phyloP scores from a whole-genome alignment of 495 filamentous ascomycete genomes.

The Lepraria neglecta region DNA sequence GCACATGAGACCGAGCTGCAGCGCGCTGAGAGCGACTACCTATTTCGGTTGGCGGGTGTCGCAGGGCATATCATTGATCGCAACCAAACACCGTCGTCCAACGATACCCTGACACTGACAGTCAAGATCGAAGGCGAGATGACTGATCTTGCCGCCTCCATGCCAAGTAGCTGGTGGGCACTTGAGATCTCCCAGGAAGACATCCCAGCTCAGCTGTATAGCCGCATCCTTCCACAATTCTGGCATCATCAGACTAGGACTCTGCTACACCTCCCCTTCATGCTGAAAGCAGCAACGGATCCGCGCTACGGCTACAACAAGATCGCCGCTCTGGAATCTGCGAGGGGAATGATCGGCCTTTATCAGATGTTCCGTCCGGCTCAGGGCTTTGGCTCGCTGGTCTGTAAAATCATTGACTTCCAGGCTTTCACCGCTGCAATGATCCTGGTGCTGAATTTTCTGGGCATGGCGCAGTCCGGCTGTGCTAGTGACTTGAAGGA shows the following conservation, averaged over 20 bases:
- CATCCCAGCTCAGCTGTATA: conserved; percentile 26
- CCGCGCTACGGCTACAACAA: conserved; percentile 38
- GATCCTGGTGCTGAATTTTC: conserved; percentile 43
- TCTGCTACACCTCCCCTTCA: conserved; percentile 49
- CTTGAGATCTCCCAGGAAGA: conserved; percentile 20
- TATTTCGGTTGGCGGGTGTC: conserved; percentile 35
- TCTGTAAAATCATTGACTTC: conserved; percentile 52
- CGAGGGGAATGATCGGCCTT: conserved; percentile 40
- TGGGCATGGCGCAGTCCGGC: conserved; percentile 33
- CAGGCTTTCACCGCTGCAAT: conserved; percentile 48
- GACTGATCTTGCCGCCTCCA: conserved; percentile 34
- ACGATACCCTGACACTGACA: conserved; percentile 30
- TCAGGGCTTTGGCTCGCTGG: conserved; percentile 33
- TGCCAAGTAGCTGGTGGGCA: conserved; percentile 36
- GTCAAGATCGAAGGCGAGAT: conserved; percentile 46
- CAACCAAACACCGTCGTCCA: conserved; percentile 36
- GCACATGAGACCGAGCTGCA: conserved; percentile 14
- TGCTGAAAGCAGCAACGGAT: conserved; percentile 45
- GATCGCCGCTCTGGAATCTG: conserved; percentile 41
- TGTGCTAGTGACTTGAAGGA: conserved; percentile 26
- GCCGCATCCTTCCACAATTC: conserved; percentile 41
- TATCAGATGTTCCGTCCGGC: conserved; percentile 41
- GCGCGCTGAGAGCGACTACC: conserved; percentile 28
- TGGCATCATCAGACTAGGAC: conserved; percentile 41
- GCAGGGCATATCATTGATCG: conserved; percentile 48